Percentiles rank a stretch among this genome's conserved stretches.
phyloP scores from a whole-genome alignment of 1,284 basidiomycete genomes.

The Boletus semigastroideus region DNA sequence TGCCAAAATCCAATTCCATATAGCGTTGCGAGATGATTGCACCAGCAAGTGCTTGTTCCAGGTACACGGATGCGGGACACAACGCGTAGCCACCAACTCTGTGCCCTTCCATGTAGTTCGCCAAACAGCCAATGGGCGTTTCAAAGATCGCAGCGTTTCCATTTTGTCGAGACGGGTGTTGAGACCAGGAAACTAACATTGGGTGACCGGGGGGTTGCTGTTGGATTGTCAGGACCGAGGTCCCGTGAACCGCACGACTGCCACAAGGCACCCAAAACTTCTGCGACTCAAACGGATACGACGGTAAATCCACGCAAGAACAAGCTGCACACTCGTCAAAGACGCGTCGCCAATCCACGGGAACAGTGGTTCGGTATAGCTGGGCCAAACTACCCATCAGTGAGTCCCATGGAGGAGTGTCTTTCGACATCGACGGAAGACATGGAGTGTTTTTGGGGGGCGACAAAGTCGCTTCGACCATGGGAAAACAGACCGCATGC shows the following conservation, averaged over 20 bases:
- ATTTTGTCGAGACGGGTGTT: constrained; percentile 42
- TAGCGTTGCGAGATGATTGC: constrained; percentile 38
- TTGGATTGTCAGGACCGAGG: neutral
- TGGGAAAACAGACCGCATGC: constrained; percentile 53
- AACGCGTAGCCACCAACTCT: constrained; percentile 55
- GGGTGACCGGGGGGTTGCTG: constrained; percentile 32
- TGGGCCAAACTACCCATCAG: constrained; percentile 46
- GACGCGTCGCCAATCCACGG: constrained; percentile 53
- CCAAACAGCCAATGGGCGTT: constrained; percentile 47
- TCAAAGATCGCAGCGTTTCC: constrained; percentile 49
- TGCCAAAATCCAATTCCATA: constrained; percentile 30
- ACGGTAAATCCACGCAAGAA: constrained; percentile 51
- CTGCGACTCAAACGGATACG: constrained; percentile 58
- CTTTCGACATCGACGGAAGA: constrained; percentile 51
- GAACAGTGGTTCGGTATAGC: constrained; percentile 44
- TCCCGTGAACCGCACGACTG: constrained; percentile 23
- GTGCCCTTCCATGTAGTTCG: constrained; percentile 54
- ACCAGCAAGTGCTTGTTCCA: constrained; percentile 54
- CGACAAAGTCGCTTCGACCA: constrained; percentile 47
- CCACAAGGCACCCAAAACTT: constrained; percentile 58
- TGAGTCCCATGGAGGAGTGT: constrained; percentile 43
- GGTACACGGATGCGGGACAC: constrained; percentile 69
- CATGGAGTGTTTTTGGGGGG: constrained; percentile 35
- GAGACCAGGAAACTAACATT: constrained; percentile 45
- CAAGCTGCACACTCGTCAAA: constrained; percentile 46